Evolutionary conservation across 345 rosid species (phyloP).

Genomic region (Hibiscus mutabilis): DNA sequence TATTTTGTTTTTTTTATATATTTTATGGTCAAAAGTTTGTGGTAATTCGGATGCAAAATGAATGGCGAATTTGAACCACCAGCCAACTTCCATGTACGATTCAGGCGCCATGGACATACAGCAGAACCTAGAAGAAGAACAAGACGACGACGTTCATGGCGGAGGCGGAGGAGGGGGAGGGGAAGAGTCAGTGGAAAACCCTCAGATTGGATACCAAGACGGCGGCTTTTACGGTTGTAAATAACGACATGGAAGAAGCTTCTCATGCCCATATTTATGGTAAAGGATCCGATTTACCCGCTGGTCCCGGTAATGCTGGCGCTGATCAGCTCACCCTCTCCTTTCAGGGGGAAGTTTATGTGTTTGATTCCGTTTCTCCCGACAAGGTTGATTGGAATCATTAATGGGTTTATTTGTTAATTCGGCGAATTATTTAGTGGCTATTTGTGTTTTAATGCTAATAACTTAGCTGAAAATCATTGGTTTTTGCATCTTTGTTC

Average conservation of each 20-base stretch:
- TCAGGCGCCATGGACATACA: conserved; percentile 20
- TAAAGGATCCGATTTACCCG: conserved; percentile 14
- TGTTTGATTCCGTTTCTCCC: conserved; percentile 39
- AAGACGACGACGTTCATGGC: conserved; percentile 16
- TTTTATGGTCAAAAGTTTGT: no score
- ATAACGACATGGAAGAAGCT: conserved; percentile 18
- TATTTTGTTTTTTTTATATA: no score
- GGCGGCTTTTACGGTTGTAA: conserved; percentile 4
- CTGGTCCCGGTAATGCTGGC: conserved; percentile 13
- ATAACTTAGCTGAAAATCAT: neutral
- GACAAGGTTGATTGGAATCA: conserved; percentile 23
- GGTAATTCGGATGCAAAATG: conserved; percentile 5
- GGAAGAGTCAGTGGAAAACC: conserved; percentile 33
- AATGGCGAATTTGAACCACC: conserved; percentile 20
- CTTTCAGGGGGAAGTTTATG: conserved; percentile 48
- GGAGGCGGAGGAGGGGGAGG: conserved; percentile 25
- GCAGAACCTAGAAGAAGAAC: conserved; percentile 11
- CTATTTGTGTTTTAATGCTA: neutral
- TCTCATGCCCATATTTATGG: conserved; percentile 14
- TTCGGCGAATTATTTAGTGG: neutral
- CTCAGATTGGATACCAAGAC: conserved; percentile 24
- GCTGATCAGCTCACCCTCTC: conserved; percentile 39
- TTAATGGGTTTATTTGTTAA: neutral
- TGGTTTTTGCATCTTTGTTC: neutral
- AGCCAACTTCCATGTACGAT: conserved; percentile 12